Base-by-base conservation (phyloP, 23 red algal genomes). In the Pyropia yezoensis region DNA sequence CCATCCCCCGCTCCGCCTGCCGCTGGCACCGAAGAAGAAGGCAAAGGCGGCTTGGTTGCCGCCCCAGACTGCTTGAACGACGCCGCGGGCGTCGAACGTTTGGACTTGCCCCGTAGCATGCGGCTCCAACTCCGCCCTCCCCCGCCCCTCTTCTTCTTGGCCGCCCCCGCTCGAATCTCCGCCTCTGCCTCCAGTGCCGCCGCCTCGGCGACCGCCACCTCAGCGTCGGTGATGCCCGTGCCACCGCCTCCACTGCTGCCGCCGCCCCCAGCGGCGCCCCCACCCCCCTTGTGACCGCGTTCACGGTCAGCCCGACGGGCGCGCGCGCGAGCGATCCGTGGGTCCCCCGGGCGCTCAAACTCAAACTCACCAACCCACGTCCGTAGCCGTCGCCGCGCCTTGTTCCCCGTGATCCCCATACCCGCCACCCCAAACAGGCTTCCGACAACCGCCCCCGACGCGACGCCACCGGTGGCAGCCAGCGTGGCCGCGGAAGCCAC, bases 371-470 rank as follows among this genome's bases (percentile, higher is more conserved):
- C 77, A 12, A 97, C 32, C 63, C 62, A 65, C 13, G 74, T 79
- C 45, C 78, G 68, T 47, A 84, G 75, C 18, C 93, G 64, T 60
- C 79, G 73, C 6, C 79, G 64, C 15, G 93, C 93, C 77, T 97
- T 97, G 66, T 88, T 83, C 8, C 82, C 85, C 16, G 78, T 79
- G 39, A 89, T 78, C 26, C 74, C 93, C 7, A 70, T 75, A 20
- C 93, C 93, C 28, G 67, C 78, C 30, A 82, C 85, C 22, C 93
- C 93, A 61, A 97, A 97, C 21, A 97, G 72, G 45, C 80, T 76
- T 1, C 85, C 93, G 18, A 97, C 93, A 53, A 91, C 87, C 29
- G 93, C 82, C 28, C 65, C 83, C 12, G 80, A 86, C n/a, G 87
- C 82, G 27, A 91, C 74, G 28, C 85, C 82, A 16, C 93, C 93